Evolutionary conservation across 768 basidiomycete genomes (phyloP), one percentile per base, ranked within the genome.

Genomic region (Naganishia vaughanmartiniae): DNA sequence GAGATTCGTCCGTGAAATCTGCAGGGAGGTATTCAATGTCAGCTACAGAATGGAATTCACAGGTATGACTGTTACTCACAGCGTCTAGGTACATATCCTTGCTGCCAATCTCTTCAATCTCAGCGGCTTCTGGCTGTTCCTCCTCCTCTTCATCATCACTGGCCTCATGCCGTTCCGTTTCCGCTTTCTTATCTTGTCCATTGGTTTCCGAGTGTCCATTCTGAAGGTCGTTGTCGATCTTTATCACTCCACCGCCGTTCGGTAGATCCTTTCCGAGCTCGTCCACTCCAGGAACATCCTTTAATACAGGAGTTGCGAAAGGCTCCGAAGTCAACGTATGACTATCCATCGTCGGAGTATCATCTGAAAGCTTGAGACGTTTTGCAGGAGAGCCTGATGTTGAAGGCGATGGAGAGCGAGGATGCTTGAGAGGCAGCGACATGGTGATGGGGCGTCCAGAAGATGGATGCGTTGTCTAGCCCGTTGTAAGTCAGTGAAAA

Each of bases 1-100:
- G 69, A 99, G 87, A 54, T 88, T 85, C 56, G 86, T 87, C 72
- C 96, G 87, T 80, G 96, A 93, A 73, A 98, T 91, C 94, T 97
- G 78, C 70, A 34, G n/a, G n/a, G 28, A 39, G 24, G 28, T 2
- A 21, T 36, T 39, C 68, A 39, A 71, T 31, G 26, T 46, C 39
- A 58, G 30, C 26, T 2, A 28, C 17, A 19, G 17, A 60, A 55
- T 5, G 14, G 7, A 15, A 21, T 3, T 36, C 46, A 28, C 55
- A 57, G 39, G 7, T 19, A 15, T 11, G 54, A 51, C 36, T 42
- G 53, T 26, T n/a, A 83, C 89, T 80, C 82, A 90, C 93, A 70
- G 93, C 96, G 83, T 97, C 93, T 66, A 97, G 87, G 81, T 96
- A 96, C 76, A 96, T 84, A 82, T 97, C 93, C 66, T 91, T 90